These are phyloP conservation scores for Bondarzewia mesenterica DNA, from an alignment of 1,284 basidiomycete genomes.

Conservation along the genomic window DNA sequence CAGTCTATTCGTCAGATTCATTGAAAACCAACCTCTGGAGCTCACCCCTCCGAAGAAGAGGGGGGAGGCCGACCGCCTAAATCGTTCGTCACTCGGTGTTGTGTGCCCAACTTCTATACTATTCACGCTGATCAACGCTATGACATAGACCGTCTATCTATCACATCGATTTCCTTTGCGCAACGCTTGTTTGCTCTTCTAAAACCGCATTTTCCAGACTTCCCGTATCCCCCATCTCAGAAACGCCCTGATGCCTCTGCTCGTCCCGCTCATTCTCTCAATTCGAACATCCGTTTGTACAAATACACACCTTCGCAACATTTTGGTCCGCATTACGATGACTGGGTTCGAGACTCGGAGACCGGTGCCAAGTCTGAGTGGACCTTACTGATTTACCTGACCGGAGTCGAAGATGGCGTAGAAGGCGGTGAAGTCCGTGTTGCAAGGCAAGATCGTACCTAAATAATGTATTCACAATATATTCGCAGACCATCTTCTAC, in stretches of 20 bases:
- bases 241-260: conserved; percentile 24
- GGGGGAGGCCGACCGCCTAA: conserved; percentile 71
- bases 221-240: conserved; percentile 41
- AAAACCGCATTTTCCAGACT: conserved; percentile 50
- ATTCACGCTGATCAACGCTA: not conserved
- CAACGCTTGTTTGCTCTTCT: conserved; percentile 42
- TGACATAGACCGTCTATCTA: conserved; percentile 50
- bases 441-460: not conserved
- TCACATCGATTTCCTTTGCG: conserved; percentile 57
- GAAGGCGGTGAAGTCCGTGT: conserved; percentile 66
- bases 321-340: conserved; percentile 74
- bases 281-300: conserved; percentile 65
- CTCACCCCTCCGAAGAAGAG: conserved; percentile 66
- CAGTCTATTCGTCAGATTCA: conserved; percentile 53
- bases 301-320: conserved; percentile 59
- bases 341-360: conserved; percentile 47
- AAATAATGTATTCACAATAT: conserved; percentile 1
- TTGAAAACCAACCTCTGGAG: conserved; percentile 55
- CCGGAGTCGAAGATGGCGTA: conserved; percentile 63
- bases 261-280: conserved; percentile 47
- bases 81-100: conserved; percentile 57
- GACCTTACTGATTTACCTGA: conserved; percentile 76
- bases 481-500: conserved; percentile 65
- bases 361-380: conserved; percentile 64
- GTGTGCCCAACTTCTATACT: conserved; percentile 1